Evolutionary conservation across 192 early-diverging fungal genomes (phyloP), one percentile per base, ranked within the genome.

Genomic region (Phlyctochytrium bullatum): DNA sequence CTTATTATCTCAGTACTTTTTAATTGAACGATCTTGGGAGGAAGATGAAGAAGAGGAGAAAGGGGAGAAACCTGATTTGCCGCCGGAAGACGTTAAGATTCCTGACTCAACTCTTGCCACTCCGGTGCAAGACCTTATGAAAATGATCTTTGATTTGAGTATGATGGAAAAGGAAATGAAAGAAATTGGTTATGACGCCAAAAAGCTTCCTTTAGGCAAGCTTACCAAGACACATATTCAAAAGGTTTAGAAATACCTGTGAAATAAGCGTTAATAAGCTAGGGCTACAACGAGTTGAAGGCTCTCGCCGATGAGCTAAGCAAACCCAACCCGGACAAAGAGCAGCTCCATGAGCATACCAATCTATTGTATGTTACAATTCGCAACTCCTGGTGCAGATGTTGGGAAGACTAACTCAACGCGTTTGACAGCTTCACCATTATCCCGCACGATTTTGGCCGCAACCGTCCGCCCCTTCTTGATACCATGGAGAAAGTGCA

Each of bases 151-250:
- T 74, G 83, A 93, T 65, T 66, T 82, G 17, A 73, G 80, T 0
- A 69, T 78, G 59, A 75, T 91, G 77, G 81, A 83, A 51, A 64
- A 78, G 62, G 52, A 76, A 52, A 89, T 84, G 86, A 80, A 78
- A 20, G 75, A 87, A 57, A 82, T 93, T 52, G 90, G 88, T 47
- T 90, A 90, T 65, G 85, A 90, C 65, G 75, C 87, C 33, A 80
- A 87, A 31, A 90, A 89, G 71, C 80, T 92, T 78, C 91, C 91
- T 2, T 73, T 92, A 2, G 91, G 91, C 32, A 88, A 92, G 64
- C 76, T 93, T 2, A 86, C 83, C 32, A 86, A 89, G 62, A 65
- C 61, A 0, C 83, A 80, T 10, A 84, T 93, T 50, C 72, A 83
- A 27, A 67, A 82, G 71, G 79, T 56, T 27, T 23, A 66, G 14